phyloP scores from a whole-genome alignment of 2,329 filamentous ascomycete species.

The Cryphonectria nitschkei region DNA sequence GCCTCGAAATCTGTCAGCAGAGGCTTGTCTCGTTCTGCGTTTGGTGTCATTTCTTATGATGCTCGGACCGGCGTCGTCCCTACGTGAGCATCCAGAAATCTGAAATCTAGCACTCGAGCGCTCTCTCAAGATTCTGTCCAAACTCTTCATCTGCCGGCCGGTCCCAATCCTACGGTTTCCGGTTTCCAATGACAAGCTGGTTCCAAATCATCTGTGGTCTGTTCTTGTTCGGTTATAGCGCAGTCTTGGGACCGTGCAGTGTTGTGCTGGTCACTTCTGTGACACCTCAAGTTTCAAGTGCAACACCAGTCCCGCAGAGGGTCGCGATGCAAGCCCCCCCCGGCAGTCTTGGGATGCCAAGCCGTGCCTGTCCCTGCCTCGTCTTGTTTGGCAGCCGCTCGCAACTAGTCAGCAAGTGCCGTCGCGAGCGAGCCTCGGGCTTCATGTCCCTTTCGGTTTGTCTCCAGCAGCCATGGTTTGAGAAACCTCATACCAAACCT shows the following conservation, averaged over 20 bases:
- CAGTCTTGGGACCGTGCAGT: conserved; percentile 14
- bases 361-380: conserved; percentile 16
- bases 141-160: not conserved
- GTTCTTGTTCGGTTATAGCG: conserved; percentile 1
- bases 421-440: conserved; percentile 13
- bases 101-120: not conserved
- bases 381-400: conserved; percentile 12
- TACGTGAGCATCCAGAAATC: not conserved
- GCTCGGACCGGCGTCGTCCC: not conserved
- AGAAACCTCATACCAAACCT: conserved; percentile 8
- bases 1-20: not conserved
- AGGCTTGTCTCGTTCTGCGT: not conserved
- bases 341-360: conserved; percentile 25
- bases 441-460: not conserved
- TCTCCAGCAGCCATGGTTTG: conserved; percentile 14
- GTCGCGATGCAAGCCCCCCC: conserved; percentile 35
- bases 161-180: not conserved
- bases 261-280: conserved; percentile 36
- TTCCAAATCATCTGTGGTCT: not conserved
- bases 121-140: not conserved
- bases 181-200: not conserved
- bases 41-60: not conserved
- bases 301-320: conserved; percentile 41
- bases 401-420: conserved; percentile 9
- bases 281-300: conserved; percentile 52